Evolutionary conservation across 495 filamentous ascomycete species (phyloP).

Genomic region (Penicillium coprophilum): DNA sequence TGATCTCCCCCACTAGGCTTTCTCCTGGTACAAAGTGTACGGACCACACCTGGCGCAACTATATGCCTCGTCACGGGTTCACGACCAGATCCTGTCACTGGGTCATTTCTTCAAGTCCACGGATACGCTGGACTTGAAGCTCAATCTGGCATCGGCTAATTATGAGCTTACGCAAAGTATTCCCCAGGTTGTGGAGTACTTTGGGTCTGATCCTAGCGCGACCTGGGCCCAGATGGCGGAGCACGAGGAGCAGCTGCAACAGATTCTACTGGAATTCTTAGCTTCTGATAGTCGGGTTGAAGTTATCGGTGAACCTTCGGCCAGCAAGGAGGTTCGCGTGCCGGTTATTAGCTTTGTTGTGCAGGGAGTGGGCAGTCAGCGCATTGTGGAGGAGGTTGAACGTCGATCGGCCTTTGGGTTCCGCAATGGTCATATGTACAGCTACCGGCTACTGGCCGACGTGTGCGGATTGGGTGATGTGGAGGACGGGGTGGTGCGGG

Average conservation of each 20-base stretch:
- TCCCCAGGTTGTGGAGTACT: constrained; percentile 55
- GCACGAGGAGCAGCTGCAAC: constrained; percentile 63
- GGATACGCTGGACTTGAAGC: constrained; percentile 57
- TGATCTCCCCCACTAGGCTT: constrained; percentile 27
- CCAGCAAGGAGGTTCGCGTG: constrained; percentile 49
- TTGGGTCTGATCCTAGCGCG: constrained; percentile 36
- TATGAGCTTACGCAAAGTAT: constrained; percentile 67
- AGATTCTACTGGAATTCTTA: constrained; percentile 57
- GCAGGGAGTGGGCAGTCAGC: constrained; percentile 52
- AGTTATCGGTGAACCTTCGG: constrained; percentile 55
- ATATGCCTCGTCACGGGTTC: constrained; percentile 53
- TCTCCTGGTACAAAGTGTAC: constrained; percentile 76
- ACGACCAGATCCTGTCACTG: constrained; percentile 51
- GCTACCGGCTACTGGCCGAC: constrained; percentile 58
- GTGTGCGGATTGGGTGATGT: constrained; percentile 52
- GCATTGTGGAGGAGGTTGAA: constrained; percentile 64
- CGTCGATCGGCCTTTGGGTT: constrained; percentile 54
- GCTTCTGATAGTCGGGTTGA: constrained; percentile 45
- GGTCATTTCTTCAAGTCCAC: constrained; percentile 68
- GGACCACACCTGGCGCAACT: constrained; percentile 69
- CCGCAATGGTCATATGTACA: constrained; percentile 69
- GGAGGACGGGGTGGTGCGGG: constrained; percentile 64
- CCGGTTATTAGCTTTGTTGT: constrained; percentile 67
- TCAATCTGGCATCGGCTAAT: constrained; percentile 62
- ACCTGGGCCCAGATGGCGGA: constrained; percentile 52